These are phyloP conservation scores for Stagonosporopsis vannaccii DNA, from an alignment of 2,329 filamentous ascomycete species.

Conservation along the genomic window DNA sequence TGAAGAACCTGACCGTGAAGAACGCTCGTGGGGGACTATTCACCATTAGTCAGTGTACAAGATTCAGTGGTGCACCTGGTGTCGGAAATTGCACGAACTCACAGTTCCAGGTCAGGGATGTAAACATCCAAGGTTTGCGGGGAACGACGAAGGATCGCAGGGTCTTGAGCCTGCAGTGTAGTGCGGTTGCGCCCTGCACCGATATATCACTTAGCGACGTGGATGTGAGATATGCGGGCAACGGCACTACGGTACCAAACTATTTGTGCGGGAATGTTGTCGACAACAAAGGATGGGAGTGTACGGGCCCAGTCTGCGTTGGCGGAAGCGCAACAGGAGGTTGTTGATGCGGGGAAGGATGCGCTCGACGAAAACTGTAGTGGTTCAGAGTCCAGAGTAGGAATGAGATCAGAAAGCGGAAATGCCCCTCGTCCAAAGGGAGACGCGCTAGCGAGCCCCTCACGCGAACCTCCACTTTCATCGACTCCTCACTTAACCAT, in stretches of 20 bases:
- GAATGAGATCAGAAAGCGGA: constrained; percentile 1
- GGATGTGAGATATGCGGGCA: constrained; percentile 23
- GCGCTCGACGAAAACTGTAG: constrained; percentile 1
- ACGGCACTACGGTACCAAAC: constrained; percentile 18
- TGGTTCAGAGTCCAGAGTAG: background rate
- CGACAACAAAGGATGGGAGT: constrained; percentile 26
- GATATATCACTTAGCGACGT: constrained; percentile 26
- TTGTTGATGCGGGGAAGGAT: constrained; percentile 21
- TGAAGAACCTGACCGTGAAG: constrained; percentile 44
- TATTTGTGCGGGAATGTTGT: constrained; percentile 34
- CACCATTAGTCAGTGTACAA: constrained; percentile 52
- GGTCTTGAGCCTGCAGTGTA: constrained; percentile 38
- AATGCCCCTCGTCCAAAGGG: background rate
- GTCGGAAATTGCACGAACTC: constrained; percentile 51
- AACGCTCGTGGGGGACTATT: constrained; percentile 42
- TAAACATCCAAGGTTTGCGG: constrained; percentile 38
- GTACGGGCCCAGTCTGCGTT: constrained; percentile 30
- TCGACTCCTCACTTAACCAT: constrained; percentile 11
- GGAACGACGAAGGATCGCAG: constrained; percentile 37
- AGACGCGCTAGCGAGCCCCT: constrained; percentile 13
- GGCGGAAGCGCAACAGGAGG: constrained; percentile 30
- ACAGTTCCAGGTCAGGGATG: constrained; percentile 50
- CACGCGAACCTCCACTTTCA: constrained; percentile 18
- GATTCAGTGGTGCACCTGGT: constrained; percentile 41
- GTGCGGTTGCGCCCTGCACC: constrained; percentile 35